These are phyloP conservation scores for Balakata baccata DNA, from an alignment of 345 rosid genomes.

Conservation along the genomic window DNA sequence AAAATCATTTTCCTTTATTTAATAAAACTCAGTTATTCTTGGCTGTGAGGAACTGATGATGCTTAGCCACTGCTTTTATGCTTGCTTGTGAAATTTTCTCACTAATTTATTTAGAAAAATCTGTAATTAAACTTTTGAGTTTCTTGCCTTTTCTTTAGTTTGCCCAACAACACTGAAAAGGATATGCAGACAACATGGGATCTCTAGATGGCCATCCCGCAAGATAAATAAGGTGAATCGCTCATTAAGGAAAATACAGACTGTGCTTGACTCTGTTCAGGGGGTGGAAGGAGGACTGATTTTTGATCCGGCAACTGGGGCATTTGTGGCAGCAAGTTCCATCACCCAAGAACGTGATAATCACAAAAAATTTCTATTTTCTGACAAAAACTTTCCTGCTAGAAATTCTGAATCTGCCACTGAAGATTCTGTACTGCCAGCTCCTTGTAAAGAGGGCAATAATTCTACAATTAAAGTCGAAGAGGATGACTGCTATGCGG, in stretches of 20 bases:
- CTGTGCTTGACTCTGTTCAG: constrained; percentile 78
- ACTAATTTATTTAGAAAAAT: neutral
- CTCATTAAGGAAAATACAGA: constrained; percentile 71
- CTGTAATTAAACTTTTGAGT: constrained; percentile 10
- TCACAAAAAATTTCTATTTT: constrained; percentile 26
- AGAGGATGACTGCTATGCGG: constrained; percentile 39
- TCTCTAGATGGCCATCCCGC: constrained; percentile 91
- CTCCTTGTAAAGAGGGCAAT: constrained; percentile 23
- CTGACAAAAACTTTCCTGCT: constrained; percentile 21
- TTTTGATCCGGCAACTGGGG: constrained; percentile 67
- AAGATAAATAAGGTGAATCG: constrained; percentile 90
- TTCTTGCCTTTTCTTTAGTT: constrained; percentile 42
- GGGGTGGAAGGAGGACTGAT: constrained; percentile 82
- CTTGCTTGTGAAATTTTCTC: neutral
- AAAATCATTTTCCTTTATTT: neutral
- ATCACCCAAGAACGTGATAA: constrained; percentile 41
- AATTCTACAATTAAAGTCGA: constrained; percentile 48
- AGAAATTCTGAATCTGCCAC: constrained; percentile 25
- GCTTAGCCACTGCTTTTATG: neutral
- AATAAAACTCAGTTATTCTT: neutral
- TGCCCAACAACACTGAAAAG: constrained; percentile 94
- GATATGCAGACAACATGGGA: constrained; percentile 93
- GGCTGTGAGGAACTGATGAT: neutral
- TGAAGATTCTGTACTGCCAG: constrained; percentile 16
- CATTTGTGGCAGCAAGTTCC: constrained; percentile 59